Percentiles rank a stretch among this genome's conserved stretches.
Conservation (phyloP, 371 early-diverging fungal genomes). For the Lichtheimia hyalospora region DNA sequence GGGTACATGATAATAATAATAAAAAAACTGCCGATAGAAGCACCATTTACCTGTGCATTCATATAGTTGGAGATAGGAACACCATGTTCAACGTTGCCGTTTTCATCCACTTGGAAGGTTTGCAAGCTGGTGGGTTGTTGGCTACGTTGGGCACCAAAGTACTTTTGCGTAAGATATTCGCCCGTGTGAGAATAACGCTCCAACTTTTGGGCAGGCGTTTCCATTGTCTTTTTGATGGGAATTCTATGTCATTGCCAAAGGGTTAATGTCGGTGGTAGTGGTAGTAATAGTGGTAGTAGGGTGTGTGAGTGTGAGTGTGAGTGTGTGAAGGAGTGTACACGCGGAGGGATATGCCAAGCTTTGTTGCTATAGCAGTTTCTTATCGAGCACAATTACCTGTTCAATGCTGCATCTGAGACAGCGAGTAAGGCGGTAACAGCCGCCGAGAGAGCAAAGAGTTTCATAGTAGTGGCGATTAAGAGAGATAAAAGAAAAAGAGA, state of each 20-base stretch:
- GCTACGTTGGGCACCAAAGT: conserved; percentile 61
- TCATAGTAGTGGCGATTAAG: conserved; percentile 9
- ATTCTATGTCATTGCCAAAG: conserved; percentile 46
- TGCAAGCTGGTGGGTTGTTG: conserved; percentile 54
- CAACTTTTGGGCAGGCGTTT: conserved; percentile 64
- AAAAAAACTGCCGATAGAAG: conserved; percentile 1
- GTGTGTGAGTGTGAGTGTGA: background rate
- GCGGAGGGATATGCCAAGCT: too few species aligned
- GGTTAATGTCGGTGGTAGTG: background rate
- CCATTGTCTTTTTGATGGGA: conserved; percentile 70
- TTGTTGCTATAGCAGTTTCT: too few species aligned
- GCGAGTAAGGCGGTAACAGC: conserved; percentile 9
- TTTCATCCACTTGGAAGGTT: conserved; percentile 17
- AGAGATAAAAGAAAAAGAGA: conserved; percentile 4
- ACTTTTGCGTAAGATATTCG: conserved; percentile 73
- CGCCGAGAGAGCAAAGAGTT: conserved; percentile 13
- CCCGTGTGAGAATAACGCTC: conserved; percentile 66
- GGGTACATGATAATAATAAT: too few species aligned
- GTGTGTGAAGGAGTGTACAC: background rate
- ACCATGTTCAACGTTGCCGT: conserved; percentile 56
- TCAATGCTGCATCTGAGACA: conserved; percentile 14
- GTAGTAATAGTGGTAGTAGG: background rate
- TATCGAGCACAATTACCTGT: conserved; percentile 5
- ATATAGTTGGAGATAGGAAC: conserved; percentile 92
- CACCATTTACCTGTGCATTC: conserved; percentile 82